Evolutionary conservation across 805 yeast species (phyloP).

Genomic region (Vanderwaltozyma polyspora): DNA sequence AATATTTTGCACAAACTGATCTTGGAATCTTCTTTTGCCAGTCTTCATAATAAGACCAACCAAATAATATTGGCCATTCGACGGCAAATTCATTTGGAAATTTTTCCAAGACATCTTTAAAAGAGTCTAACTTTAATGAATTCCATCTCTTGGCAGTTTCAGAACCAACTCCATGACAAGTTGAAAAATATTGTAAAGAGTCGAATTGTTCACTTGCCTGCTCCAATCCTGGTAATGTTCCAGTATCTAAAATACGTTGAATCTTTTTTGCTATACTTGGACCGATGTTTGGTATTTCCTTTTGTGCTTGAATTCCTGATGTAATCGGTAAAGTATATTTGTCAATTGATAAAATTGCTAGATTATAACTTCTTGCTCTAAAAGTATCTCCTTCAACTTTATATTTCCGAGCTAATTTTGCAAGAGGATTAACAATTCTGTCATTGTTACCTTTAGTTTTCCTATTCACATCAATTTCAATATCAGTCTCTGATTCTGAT

Average conservation of each 20-base stretch:
- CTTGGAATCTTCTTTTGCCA: constrained; percentile 20
- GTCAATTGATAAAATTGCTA: constrained; percentile 18
- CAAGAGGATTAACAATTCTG: constrained; percentile 10
- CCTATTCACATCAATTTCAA: background rate
- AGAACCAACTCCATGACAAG: constrained; percentile 23
- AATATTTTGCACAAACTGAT: constrained; percentile 17
- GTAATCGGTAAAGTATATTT: constrained; percentile 11
- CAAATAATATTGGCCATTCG: constrained; percentile 23
- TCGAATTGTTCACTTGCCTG: constrained; percentile 8
- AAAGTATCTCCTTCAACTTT: constrained; percentile 19
- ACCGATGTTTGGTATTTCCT: constrained; percentile 16
- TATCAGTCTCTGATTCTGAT: too few species aligned
- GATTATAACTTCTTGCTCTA: constrained; percentile 20
- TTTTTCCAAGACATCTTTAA: constrained; percentile 12
- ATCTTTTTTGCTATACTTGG: constrained; percentile 24
- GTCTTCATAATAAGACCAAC: constrained; percentile 26
- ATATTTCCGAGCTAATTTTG: constrained; percentile 14
- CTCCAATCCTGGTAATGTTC: constrained; percentile 16
- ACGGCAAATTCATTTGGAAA: constrained; percentile 9
- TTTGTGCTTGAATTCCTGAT: constrained; percentile 20
- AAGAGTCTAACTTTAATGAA: constrained; percentile 9
- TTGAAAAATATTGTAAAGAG: constrained; percentile 16
- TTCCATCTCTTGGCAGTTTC: constrained; percentile 20
- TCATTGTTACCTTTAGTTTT: constrained; percentile 6
- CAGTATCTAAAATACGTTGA: constrained; percentile 16